Percentiles rank a stretch among this genome's conserved stretches.
Evolutionary conservation across 805 yeast genomes (phyloP).

Genomic region (Yamadazyma ubonensis): DNA sequence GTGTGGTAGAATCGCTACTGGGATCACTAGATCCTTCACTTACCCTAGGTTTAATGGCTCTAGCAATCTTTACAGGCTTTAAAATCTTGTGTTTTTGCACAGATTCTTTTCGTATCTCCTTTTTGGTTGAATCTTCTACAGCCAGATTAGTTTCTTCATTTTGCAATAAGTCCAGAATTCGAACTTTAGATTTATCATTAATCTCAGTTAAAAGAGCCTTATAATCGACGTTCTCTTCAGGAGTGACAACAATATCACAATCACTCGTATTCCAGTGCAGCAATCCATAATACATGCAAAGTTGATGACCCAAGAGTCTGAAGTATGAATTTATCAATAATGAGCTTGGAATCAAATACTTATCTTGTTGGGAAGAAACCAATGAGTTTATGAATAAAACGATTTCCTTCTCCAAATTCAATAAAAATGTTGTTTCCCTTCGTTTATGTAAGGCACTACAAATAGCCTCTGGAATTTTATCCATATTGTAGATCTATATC

Average conservation of each 20-base stretch:
- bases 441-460: not conserved
- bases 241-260: slow-evolving; percentile 24
- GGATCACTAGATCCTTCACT: not conserved
- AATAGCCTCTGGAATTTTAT: slow-evolving; percentile 3
- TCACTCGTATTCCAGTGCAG: slow-evolving; percentile 45
- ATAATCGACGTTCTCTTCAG: slow-evolving; percentile 3
- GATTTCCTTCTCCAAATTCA: slow-evolving; percentile 1
- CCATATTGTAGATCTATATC: not conserved
- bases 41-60: not conserved
- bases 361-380: not conserved
- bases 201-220: not conserved
- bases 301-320: slow-evolving; percentile 64
- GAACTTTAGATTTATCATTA: not conserved
- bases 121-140: not conserved
- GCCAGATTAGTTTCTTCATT: not conserved
- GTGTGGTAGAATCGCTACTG: not conserved
- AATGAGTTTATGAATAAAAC: not conserved
- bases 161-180: not conserved
- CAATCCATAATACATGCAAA: slow-evolving; percentile 63
- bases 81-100: slow-evolving; percentile 1
- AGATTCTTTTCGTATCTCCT: not conserved
- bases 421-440: slow-evolving; percentile 1
- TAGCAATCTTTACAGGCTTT: not conserved
- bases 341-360: slow-evolving; percentile 2
- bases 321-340: slow-evolving; percentile 54